phyloP scores from a whole-genome alignment of 2,329 filamentous ascomycete species.

The Trichoderma hamatum region DNA sequence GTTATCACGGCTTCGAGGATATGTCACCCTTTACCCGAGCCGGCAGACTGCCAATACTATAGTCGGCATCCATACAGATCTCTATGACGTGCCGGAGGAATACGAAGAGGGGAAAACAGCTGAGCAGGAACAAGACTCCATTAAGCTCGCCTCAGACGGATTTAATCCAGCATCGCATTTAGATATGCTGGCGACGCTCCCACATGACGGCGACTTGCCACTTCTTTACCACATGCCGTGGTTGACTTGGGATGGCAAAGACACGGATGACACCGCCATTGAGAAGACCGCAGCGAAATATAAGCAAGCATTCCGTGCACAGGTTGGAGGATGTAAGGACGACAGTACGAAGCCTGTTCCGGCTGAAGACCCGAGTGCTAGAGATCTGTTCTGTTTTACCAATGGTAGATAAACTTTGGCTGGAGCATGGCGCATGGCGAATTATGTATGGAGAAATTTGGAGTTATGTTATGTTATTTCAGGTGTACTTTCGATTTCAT shows the following conservation, averaged over 20 bases:
- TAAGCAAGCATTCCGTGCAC: conserved; percentile 59
- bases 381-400: conserved; percentile 66
- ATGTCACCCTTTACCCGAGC: conserved; percentile 78
- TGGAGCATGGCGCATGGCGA: conserved; percentile 11
- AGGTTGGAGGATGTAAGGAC: conserved; percentile 67
- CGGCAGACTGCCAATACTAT: conserved; percentile 57
- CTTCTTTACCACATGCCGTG: conserved; percentile 57
- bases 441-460: not conserved
- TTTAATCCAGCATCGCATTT: conserved; percentile 49
- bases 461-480: not conserved
- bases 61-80: conserved; percentile 76
- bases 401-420: conserved; percentile 35
- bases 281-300: conserved; percentile 55
- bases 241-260: conserved; percentile 65
- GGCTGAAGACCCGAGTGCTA: conserved; percentile 45
- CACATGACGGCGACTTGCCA: conserved; percentile 48
- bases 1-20: conserved; percentile 74
- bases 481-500: not conserved
- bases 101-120: conserved; percentile 44
- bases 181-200: conserved; percentile 54
- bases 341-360: conserved; percentile 33
- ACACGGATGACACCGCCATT: conserved; percentile 45
- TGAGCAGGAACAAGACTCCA: conserved; percentile 32
- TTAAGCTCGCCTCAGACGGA: conserved; percentile 31
- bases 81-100: conserved; percentile 74